Base-by-base conservation (phyloP, 2,329 filamentous ascomycete species). In the Beauveria bassiana region DNA sequence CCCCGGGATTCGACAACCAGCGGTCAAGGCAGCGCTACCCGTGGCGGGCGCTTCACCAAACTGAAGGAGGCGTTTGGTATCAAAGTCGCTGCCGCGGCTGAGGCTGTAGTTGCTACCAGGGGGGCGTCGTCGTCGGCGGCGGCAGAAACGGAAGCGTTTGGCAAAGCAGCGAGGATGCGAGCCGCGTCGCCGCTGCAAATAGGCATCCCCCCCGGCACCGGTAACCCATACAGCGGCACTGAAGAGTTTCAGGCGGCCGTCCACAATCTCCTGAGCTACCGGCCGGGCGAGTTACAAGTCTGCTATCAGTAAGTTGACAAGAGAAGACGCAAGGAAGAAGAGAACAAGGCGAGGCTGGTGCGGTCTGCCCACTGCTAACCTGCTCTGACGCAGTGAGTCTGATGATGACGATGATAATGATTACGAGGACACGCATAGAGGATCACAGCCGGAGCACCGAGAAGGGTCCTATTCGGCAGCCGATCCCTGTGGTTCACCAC, bases 301-400 rank as follows among this genome's bases (percentile, higher is more conserved):
- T 67, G 67, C 24, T 69, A 72, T 59, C 68, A 66, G 72, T 74
- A 42, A 69, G 72, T 69, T 31, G 34, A 38, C 12, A 38, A 6
- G 34, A 38, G 34, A 38, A 16, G 16, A 12, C 20, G 6, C 16
- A 16, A 16, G 2, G 18, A 14, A 8, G 22, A 28, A 26, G 12
- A 47, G 1, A 34, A 24, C 24, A 8, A 40, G n/a, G 8, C 49
- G 56, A 45, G 43, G 24, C 47, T 12, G 10, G 31, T 12, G 22
- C 12, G 20, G n/a, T 18, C n/a, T 65, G 61, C 31, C 55, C 57
- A 56, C 18, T 59, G 62, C 43, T 53, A 60, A 54, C 64, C 12
- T 1, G 18, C 24, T 10, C 12, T 43, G 47, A 24, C 47, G 34
- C 14, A 47, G 58, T 10, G 58, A 53, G 14, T 46, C 49, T 5